These are phyloP conservation scores for Stenogyne calaminthoides DNA, from an alignment of 305 asterid species.

Conservation along the genomic window DNA sequence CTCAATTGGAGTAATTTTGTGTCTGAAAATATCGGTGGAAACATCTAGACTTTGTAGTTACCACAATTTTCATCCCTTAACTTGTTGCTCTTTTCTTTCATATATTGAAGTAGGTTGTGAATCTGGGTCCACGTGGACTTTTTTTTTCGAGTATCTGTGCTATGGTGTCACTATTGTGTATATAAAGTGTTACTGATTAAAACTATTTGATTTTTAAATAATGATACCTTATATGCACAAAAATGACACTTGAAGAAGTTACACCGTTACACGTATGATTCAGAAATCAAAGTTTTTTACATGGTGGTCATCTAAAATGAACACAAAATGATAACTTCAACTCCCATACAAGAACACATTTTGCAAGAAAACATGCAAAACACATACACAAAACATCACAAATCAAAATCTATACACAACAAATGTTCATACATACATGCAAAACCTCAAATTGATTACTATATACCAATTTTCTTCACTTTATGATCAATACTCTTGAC, in stretches of 20 bases:
- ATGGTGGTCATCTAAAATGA: neutral
- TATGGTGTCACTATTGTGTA: no score
- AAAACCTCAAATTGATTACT: neutral
- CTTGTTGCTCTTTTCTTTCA: neutral
- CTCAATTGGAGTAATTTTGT: neutral
- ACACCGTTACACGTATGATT: neutral
- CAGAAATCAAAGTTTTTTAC: no score
- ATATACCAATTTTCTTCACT: neutral
- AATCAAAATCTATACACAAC: neutral
- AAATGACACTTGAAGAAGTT: neutral
- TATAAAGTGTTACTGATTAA: no score
- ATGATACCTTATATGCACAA: no score
- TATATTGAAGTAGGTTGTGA: neutral
- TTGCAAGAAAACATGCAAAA: neutral
- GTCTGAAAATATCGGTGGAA: neutral
- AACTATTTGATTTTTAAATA: no score
- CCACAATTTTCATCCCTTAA: neutral
- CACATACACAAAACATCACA: neutral
- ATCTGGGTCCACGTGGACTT: no score
- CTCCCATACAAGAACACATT: neutral
- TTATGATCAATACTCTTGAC: slow-evolving; percentile 33
- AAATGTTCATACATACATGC: no score
- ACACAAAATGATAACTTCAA: neutral
- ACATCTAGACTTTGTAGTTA: neutral
- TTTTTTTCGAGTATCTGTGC: no score